Conservation (phyloP, 2,329 filamentous ascomycete species). For the Canariomyces notabilis region DNA sequence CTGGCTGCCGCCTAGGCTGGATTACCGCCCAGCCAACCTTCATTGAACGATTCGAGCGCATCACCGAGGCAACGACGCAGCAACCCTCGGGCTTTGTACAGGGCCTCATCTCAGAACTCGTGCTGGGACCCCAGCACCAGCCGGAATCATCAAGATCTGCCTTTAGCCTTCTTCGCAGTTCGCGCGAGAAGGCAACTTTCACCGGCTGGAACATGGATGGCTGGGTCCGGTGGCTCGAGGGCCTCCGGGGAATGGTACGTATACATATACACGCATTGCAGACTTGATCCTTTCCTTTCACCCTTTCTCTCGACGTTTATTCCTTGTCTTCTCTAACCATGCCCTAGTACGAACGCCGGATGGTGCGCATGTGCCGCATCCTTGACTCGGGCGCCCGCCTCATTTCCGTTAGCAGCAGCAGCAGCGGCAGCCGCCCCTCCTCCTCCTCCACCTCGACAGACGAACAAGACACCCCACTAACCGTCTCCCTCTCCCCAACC, state of each 20-base stretch:
- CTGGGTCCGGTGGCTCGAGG: conserved; percentile 88
- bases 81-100: conserved; percentile 90
- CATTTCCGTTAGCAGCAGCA: no score
- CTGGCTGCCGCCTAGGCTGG: conserved; percentile 86
- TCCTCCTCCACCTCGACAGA: no score
- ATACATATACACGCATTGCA: no score
- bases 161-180: conserved; percentile 34
- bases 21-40: conserved; percentile 78
- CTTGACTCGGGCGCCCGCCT: conserved; percentile 65
- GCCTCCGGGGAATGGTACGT: conserved; percentile 72
- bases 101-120: conserved; percentile 68
- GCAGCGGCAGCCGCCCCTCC: no score
- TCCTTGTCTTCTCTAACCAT: no score
- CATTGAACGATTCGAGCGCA: conserved; percentile 62
- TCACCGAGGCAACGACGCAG: conserved; percentile 73
- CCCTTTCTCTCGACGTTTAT: no score
- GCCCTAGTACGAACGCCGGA: conserved; percentile 81
- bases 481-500: conserved; percentile 59
- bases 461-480: no score
- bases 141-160: not conserved
- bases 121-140: conserved; percentile 53
- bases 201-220: conserved; percentile 72
- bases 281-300: no score
- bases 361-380: conserved; percentile 70
- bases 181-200: conserved; percentile 44